A percentile compares a stretch with the other conserved stretches of the same genome.
These are phyloP conservation scores for Elymus sibiricus DNA, from an alignment of 176 grass and related monocot species.

Conservation along the genomic window DNA sequence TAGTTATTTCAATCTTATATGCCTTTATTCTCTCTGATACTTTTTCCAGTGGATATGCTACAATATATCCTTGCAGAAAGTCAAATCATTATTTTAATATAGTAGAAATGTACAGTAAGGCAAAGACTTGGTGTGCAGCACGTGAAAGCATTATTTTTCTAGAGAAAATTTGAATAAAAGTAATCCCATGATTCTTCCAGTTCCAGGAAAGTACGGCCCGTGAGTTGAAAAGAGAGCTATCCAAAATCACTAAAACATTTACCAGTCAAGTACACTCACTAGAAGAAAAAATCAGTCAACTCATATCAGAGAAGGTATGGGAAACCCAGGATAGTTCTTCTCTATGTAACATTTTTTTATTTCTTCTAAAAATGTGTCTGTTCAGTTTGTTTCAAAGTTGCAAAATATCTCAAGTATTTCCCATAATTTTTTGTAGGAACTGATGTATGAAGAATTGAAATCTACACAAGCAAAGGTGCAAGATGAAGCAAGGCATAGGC, in stretches of 20 bases:
- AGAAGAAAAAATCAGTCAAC: conserved; percentile 45
- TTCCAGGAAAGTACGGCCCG: conserved; percentile 52
- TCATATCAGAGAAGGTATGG: conserved; percentile 75
- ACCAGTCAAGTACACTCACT: conserved; percentile 50
- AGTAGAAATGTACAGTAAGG: neutral
- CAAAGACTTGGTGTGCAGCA: conserved; percentile 7
- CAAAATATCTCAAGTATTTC: neutral
- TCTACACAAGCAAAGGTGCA: conserved; percentile 60
- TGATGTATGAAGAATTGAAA: conserved; percentile 67
- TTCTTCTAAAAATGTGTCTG: conserved; percentile 8
- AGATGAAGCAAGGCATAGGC: conserved; percentile 50
- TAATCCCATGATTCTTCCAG: conserved; percentile 27
- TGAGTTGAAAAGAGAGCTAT: conserved; percentile 54
- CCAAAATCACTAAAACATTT: conserved; percentile 51
- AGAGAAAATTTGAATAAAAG: neutral
- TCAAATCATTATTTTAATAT: neutral
- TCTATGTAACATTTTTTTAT: conserved; percentile 3
- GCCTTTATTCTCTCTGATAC: neutral
- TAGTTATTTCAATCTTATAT: neutral
- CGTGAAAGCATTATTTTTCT: neutral
- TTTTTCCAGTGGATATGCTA: neutral
- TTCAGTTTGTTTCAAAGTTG: conserved; percentile 18
- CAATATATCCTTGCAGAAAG: neutral
- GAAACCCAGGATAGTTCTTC: neutral
- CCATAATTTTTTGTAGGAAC: conserved; percentile 46